Evolutionary conservation across 176 grass and related monocot genomes (phyloP), one percentile per base, ranked within the genome.

Genomic region (Oropetium thomaeum): DNA sequence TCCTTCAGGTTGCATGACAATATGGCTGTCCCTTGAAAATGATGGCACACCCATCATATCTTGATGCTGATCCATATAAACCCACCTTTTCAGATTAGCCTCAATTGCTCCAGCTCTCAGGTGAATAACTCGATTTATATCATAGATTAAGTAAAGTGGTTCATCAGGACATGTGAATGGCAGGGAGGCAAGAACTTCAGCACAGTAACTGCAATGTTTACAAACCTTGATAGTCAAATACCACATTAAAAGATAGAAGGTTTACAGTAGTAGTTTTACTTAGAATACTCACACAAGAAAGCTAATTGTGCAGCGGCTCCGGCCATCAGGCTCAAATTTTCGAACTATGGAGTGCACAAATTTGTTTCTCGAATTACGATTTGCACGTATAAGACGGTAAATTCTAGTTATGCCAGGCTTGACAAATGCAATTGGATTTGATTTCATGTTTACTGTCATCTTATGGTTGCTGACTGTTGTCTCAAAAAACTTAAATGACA

Each of bases 81-180:
- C 92, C 96, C 96, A 96, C 5, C 70, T 59, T 90, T 99, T 99
- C 87, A 99, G 85, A 87, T 88, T 99, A 72, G 87, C 69, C 77
- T 99, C 96, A 16, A 99, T 31, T 58, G 89, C 84, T 44, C 96
- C 96, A 44, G 96, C 96, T 83, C 74, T 89, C 52, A 99, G 61
- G 80, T 96, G 92, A 88, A 99, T 87, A 79, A 99, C 74, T 79
- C 96, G 81, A 86, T 99, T 99, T 85, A 99, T 99, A 79, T 96
- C 92, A 74, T 99, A 96, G 61, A 99, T 94, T 85, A 99, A 79
- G 65, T 99, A 96, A 71, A 99, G 89, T 30, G 96, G 96, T 69
- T 99, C 96, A 84, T 99, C 96, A 32, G 82, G 89, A 16, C 77
- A 82, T 65, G 92, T 92, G 82, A 99, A 99, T 1, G 96, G 96